Evolutionary conservation across 2,329 filamentous ascomycete genomes (phyloP).

Genomic region (Neophaeococcomyces aloes): DNA sequence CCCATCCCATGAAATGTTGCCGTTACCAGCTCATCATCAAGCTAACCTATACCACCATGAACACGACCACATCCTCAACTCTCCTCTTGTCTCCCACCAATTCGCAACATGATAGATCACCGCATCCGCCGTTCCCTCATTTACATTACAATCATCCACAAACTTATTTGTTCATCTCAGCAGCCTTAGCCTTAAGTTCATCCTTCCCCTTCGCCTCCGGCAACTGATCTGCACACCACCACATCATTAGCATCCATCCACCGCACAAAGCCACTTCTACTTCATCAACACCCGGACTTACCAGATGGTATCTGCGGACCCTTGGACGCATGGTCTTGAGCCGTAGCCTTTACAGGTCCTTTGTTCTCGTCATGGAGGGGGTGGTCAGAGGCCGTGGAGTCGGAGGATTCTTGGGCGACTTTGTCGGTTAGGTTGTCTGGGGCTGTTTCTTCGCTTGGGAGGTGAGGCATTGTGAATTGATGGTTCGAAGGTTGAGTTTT

Average conservation of each 20-base stretch:
- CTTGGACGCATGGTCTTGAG: slow-evolving; percentile 30
- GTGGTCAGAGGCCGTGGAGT: slow-evolving; percentile 29
- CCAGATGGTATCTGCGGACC: slow-evolving; percentile 36
- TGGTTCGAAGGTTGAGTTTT: too few relatives aligned
- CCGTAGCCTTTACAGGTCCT: slow-evolving; percentile 19
- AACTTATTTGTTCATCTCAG: slow-evolving; percentile 53
- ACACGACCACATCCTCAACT: too few relatives aligned
- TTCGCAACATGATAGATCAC: too few relatives aligned
- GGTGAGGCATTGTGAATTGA: slow-evolving; percentile 31
- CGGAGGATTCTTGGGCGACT: slow-evolving; percentile 29
- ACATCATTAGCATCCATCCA: too few relatives aligned
- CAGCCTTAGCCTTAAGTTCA: slow-evolving; percentile 54
- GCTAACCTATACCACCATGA: too few relatives aligned
- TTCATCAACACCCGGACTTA: too few relatives aligned
- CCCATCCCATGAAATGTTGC: too few relatives aligned
- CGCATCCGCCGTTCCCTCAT: too few relatives aligned
- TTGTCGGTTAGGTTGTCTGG: slow-evolving; percentile 27
- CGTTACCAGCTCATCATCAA: too few relatives aligned
- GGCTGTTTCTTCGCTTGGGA: slow-evolving; percentile 29
- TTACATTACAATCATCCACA: background rate
- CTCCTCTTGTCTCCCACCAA: too few relatives aligned
- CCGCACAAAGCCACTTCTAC: too few relatives aligned
- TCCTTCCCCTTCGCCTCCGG: slow-evolving; percentile 46
- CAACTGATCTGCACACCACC: background rate
- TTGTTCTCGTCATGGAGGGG: slow-evolving; percentile 27